These are phyloP conservation scores for Penicillium subrubescens DNA, from an alignment of 495 filamentous ascomycete species.

Conservation along the genomic window DNA sequence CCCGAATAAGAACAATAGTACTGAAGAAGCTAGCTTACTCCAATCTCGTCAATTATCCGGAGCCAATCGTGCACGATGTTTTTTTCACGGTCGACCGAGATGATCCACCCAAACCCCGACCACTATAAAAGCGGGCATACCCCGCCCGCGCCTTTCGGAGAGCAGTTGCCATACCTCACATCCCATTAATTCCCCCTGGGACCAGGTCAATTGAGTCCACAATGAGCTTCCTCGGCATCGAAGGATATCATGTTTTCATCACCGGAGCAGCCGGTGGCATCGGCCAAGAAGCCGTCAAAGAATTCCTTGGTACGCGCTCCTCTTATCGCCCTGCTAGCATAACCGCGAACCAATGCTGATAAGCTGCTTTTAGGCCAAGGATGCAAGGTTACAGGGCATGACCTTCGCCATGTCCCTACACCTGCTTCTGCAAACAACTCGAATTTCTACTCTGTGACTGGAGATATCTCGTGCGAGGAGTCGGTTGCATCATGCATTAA, in stretches of 20 bases:
- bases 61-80: neutral
- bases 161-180: neutral
- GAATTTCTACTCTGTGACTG: slow-evolving; percentile 4
- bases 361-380: slow-evolving; percentile 5
- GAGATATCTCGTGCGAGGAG: slow-evolving; percentile 34
- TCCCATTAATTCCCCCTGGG: neutral
- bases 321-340: neutral
- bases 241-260: slow-evolving; percentile 59
- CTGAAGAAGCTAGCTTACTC: neutral
- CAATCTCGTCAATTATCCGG: neutral
- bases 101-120: neutral
- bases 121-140: neutral
- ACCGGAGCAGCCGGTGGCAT: slow-evolving; percentile 58
- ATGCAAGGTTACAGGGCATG: slow-evolving; percentile 7
- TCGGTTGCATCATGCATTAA: slow-evolving; percentile 47
- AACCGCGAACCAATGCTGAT: neutral
- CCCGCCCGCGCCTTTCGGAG: slow-evolving; percentile 2
- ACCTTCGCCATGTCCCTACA: slow-evolving; percentile 1
- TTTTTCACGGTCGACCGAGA: neutral
- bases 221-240: slow-evolving; percentile 41
- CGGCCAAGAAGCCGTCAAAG: slow-evolving; percentile 50
- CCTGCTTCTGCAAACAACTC: neutral
- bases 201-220: neutral
- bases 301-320: slow-evolving; percentile 52
- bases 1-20: neutral